Percentiles rank a stretch among this genome's conserved stretches.
Evolutionary conservation across 2,329 filamentous ascomycete species (phyloP).

Genomic region (Daldinia sp.): DNA sequence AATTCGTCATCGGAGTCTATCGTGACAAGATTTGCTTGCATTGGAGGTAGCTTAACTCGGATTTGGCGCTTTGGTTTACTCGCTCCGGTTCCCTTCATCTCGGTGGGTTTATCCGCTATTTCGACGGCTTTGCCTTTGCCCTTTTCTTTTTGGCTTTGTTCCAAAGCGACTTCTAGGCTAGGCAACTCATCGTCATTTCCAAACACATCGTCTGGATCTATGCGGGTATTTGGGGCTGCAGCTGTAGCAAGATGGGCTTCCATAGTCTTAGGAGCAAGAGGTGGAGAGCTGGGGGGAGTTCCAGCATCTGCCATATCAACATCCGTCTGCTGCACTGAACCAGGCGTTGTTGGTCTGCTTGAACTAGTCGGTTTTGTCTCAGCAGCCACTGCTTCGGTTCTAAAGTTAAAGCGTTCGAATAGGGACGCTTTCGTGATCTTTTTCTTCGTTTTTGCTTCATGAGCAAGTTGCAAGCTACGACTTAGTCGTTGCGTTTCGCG

Average conservation of each 20-base stretch:
- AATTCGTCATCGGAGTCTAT: constrained; percentile 71
- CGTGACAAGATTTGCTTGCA: constrained; percentile 55
- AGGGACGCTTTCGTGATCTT: constrained; percentile 87
- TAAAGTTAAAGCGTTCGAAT: constrained; percentile 86
- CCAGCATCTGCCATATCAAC: constrained; percentile 64
- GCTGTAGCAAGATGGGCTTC: constrained; percentile 20
- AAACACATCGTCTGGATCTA: constrained; percentile 14
- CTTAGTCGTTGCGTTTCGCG: constrained; percentile 92
- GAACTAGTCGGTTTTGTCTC: constrained; percentile 63
- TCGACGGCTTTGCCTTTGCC: constrained; percentile 68
- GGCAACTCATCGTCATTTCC: constrained; percentile 54
- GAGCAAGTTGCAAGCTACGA: constrained; percentile 89
- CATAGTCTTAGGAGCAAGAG: constrained; percentile 53
- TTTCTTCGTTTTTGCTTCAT: constrained; percentile 91
- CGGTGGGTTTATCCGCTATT: constrained; percentile 47
- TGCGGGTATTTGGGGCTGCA: constrained; percentile 9
- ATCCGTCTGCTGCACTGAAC: constrained; percentile 61
- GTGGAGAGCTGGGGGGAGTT: constrained; percentile 80
- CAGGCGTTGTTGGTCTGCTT: constrained; percentile 64
- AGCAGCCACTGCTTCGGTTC: constrained; percentile 55
- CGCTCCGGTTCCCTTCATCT: constrained; percentile 46
- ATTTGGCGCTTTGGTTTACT: constrained; percentile 60
- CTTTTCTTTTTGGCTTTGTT: constrained; percentile 61
- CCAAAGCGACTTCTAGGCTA: constrained; percentile 54
- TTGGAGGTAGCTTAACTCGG: constrained; percentile 62